Evolutionary conservation across 495 filamentous ascomycete species (phyloP), one percentile per base, ranked within the genome.

Genomic region (Penicillium salamii): DNA sequence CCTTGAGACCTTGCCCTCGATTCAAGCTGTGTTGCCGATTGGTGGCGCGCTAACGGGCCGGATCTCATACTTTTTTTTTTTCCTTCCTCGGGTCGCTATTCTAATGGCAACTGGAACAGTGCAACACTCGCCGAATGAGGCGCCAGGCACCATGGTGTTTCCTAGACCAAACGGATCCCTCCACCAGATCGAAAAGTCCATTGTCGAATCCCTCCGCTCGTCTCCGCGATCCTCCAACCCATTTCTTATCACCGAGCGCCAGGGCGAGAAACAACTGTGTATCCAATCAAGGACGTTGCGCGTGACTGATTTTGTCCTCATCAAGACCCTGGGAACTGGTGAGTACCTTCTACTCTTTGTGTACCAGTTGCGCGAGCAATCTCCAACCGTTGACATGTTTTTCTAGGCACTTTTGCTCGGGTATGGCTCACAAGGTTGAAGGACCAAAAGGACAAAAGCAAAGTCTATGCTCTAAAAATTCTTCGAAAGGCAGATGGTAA

Each of bases 301-400:
- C 29, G 69, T 91, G 21, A 73, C 77, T 48, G 91, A 98, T 69
- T 96, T 97, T 63, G 70, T 85, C 33, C 78, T 91, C 18, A 74
- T 97, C 53, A 91, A 90, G 66, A 98, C 91, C 17, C 76, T 98
- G 46, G 93, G 93, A 49, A 95, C 91, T 17, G 90, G 89, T 92
- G 53, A 63, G 71, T 4, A 42, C 21, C 17, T 33, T 9, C 4
- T 20, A 5, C 40, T 24, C 31, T 36, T 50, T 46, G 49, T 57
- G 29, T 49, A 28, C 46, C 14, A 33, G 42, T 42, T 55, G 51
- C 28, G 37, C n/a, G 19, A 17, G 13, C 21, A 5, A n/a, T 12
- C 57, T 66, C 66, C 75, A 57, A 76, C 63, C 46, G 46, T 47
- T 50, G 44, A 19, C 42, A 26, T 50, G 29, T 52, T 53, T 43